Base-by-base conservation (phyloP, 768 basidiomycete species). In the Leccinum sublutescens region DNA sequence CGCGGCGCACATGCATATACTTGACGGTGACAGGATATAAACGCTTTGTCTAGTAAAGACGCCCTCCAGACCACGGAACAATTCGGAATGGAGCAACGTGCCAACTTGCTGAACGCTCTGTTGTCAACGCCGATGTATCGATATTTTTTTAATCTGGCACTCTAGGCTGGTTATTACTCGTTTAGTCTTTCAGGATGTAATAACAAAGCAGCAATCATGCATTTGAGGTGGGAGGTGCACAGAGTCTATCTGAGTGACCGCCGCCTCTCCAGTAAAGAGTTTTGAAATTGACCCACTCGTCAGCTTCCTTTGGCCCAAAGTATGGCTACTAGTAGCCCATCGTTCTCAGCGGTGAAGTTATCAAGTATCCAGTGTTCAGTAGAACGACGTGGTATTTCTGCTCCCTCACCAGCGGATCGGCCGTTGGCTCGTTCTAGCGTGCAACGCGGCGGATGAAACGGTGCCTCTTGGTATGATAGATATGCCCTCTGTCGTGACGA, bases 401-500 rank as follows among this genome's bases (percentile, higher is more conserved):
- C 55, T 21, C 58, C n/a, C 14, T 27, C 25, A 10, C 55, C 53
- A 15, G 58, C 55, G 11, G 17, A 63, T 69, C 17, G 66, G 21
- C 15, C 40, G 52, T 1, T 49, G 54, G 43, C 38, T 51, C 54
- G 33, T 23, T 3, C 48, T 55, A 10, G 60, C 2, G 31, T 52
- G 62, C 27, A 56, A 57, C 29, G 25, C 14, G 17, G 57, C 15
- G 9, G 55, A 50, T 6, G 59, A 59, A 47, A 64, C 52, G 27
- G 61, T 62, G 51, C 68, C 71, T 45, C 66, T 66, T 11, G 68
- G 65, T 62, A 73, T 60, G 38, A 64, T 60, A 34, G 70, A 68
- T 27, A 95, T 75, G 9, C 93, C 94, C 23, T 77, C 73, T 15
- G 77, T 66, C 5, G 86, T 82, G 52, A 97, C 80, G 58, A 93